A percentile compares a stretch with the other conserved stretches of the same genome.
phyloP scores from a whole-genome alignment of 1,284 basidiomycete species.

The Peniophora sp. region DNA sequence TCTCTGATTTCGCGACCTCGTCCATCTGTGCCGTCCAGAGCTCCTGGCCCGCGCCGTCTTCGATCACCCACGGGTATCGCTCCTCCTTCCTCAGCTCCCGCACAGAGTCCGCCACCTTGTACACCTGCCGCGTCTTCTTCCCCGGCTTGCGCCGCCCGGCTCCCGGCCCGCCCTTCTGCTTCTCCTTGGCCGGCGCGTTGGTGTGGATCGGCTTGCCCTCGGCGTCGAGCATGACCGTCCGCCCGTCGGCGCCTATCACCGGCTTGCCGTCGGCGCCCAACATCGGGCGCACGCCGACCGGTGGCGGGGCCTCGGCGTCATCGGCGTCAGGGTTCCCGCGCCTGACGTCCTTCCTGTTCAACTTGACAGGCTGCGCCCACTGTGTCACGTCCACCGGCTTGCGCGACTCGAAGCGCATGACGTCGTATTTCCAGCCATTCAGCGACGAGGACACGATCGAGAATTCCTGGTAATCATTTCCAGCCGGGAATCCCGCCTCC shows the following conservation, averaged over 20 bases:
- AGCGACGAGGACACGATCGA: constrained; percentile 66
- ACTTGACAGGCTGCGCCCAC: constrained; percentile 68
- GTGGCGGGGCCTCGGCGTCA: constrained; percentile 26
- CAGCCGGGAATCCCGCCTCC: constrained; percentile 48
- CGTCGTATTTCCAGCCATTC: constrained; percentile 80
- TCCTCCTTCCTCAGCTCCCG: constrained; percentile 67
- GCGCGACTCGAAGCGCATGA: constrained; percentile 75
- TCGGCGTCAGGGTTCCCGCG: constrained; percentile 37
- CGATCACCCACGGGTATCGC: constrained; percentile 84
- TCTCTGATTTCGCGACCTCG: constrained; percentile 52
- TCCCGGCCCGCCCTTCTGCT: constrained; percentile 37
- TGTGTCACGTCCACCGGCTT: constrained; percentile 54
- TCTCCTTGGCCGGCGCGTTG: constrained; percentile 19
- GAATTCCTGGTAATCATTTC: constrained; percentile 55
- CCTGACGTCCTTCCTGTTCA: constrained; percentile 76
- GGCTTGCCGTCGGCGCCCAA: constrained; percentile 71
- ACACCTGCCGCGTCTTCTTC: constrained; percentile 83
- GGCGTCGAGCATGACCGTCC: constrained; percentile 71
- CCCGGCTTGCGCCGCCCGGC: constrained; percentile 64
- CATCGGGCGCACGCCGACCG: constrained; percentile 55
- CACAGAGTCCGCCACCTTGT: constrained; percentile 36
- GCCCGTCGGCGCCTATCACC: constrained; percentile 66
- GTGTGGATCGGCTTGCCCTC: constrained; percentile 64
- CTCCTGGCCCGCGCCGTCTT: constrained; percentile 62
- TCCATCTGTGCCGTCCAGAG: constrained; percentile 77